Conservation (phyloP, 441 rosid genomes). For the Euphorbia celastroides region DNA sequence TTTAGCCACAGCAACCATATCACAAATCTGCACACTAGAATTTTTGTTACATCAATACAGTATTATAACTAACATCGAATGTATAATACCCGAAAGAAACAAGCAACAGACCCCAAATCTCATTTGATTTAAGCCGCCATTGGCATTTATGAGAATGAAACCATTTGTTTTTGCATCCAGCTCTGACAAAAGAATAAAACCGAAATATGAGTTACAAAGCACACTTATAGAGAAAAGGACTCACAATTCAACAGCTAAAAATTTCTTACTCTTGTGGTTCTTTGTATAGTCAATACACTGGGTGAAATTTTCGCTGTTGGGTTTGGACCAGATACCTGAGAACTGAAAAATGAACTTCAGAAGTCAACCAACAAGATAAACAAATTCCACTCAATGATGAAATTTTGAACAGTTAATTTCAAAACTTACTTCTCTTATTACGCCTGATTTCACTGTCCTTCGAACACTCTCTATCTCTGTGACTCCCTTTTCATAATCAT, state of each 20-base stretch:
- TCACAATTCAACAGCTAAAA: neutral
- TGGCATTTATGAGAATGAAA: slow-evolving; percentile 79
- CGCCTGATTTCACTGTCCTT: slow-evolving; percentile 33
- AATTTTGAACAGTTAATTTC: slow-evolving; percentile 6
- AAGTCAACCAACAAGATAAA: too few species aligned
- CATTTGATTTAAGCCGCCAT: slow-evolving; percentile 98
- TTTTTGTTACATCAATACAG: too few species aligned
- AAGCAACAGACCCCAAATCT: slow-evolving; percentile 26
- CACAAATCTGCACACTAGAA: slow-evolving; percentile 59
- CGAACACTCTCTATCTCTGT: slow-evolving; percentile 39
- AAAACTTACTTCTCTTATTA: slow-evolving; percentile 47
- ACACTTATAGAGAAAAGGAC: neutral
- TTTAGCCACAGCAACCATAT: slow-evolving; percentile 94
- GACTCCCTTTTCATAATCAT: slow-evolving; percentile 33
- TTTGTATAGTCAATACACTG: slow-evolving; percentile 61
- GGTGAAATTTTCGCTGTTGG: slow-evolving; percentile 50
- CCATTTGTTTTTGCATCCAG: slow-evolving; percentile 58
- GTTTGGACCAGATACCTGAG: slow-evolving; percentile 92
- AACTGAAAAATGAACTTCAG: too few species aligned
- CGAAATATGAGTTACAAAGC: neutral
- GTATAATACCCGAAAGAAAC: too few species aligned
- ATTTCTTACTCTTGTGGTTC: slow-evolving; percentile 38
- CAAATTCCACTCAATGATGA: slow-evolving; percentile 1
- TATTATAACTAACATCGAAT: too few species aligned
- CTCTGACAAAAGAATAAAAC: slow-evolving; percentile 25